Evolutionary conservation across 1,139 yeast species (phyloP), one percentile per base, ranked within the genome.

Genomic region (Candida buenavistaensis): DNA sequence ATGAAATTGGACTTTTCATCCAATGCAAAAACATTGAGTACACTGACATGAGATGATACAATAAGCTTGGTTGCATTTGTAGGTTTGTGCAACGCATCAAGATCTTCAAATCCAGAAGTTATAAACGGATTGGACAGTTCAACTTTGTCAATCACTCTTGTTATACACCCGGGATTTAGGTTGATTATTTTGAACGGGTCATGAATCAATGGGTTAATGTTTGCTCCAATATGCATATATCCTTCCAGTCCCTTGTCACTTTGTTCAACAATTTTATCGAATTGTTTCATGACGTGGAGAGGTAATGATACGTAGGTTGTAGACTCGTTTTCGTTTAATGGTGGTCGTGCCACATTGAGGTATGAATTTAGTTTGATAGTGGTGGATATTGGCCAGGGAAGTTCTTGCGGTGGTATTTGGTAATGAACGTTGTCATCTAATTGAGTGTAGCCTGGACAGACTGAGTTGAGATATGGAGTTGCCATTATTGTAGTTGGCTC

Each of bases 131-230:
- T 39, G 5, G 23, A 26, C 11, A 24, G 21, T 14, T 23, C 26
- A n/a, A 46, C 37, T 11, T 55, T 31, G 4, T 51, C 55, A 5
- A 60, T 23, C 2, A 61, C 47, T 10, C 53, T 50, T 1, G 71
- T 55, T 20, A 72, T 44, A 45, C 82, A 76, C 0, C 83, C 81
- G 0, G 82, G 82, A 28, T 72, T 76, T 38, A 75, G 53, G 46
- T 70, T 77, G 14, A 76, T 78, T 31, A 64, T 59, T 38, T 66
- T 64, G 48, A 70, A 77, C 1, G 78, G 75, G 47, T 78, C 84
- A 8, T 77, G 72, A 28, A 56, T 46, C 40, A 78, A 55, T 0
- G 82, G 78, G 41, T 75, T 76, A 19, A 77, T 64, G 33, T 68
- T 67, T 28, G 82, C 79, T 0, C 81, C 83, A 21, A 78, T 65